Evolutionary conservation across 768 basidiomycete species (phyloP), one percentile per base, ranked within the genome.

Genomic region (Termitomyces sp.): DNA sequence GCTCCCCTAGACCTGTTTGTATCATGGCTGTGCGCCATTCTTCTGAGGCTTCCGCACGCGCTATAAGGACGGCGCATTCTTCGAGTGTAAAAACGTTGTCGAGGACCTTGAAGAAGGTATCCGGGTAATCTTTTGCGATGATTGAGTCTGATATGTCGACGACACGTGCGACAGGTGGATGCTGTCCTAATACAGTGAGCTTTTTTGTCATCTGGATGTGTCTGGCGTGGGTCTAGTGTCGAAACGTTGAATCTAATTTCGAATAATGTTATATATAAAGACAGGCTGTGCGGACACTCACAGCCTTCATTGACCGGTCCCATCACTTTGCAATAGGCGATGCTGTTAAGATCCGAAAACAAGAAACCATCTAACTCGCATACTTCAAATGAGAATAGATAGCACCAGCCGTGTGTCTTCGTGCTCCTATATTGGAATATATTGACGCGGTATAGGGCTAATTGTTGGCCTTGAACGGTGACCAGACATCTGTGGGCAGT

Each of bases 1-100:
- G 59, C 8, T 62, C 62, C 1, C 59, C 58, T 0, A n/a, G 59
- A 2, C 58, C 53, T 13, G 67, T 67, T 33, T 61, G 64, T n/a
- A 78, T 44, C 24, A 62, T 67, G 32, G 76, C 74, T 1, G 71
- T 70, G 5, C 60, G 55, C 76, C 76, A 77, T 6, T 64, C 54
- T 1, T 43, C 60, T 14, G 63, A 65, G 0, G 71, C 60, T 14
- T 62, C 58, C 3, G 75, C 74, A 1, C 68, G 67, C 3, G 65
- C 61, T 18, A 71, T 57, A 8, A 77, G 63, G 16, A 66, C 52
- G 1, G 58, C 60, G 54, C 77, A 77, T 64, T 79, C 77, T 20
- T 68, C 63, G 1, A 66, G 62, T 0, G 70, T 71, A 49, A 77
- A 71, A 5, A 75, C 66, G 54, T 75, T 62, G 66, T 77, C 76